These are phyloP conservation scores for Colletotrichum liriopes DNA, from an alignment of 2,329 filamentous ascomycete genomes.

Conservation along the genomic window DNA sequence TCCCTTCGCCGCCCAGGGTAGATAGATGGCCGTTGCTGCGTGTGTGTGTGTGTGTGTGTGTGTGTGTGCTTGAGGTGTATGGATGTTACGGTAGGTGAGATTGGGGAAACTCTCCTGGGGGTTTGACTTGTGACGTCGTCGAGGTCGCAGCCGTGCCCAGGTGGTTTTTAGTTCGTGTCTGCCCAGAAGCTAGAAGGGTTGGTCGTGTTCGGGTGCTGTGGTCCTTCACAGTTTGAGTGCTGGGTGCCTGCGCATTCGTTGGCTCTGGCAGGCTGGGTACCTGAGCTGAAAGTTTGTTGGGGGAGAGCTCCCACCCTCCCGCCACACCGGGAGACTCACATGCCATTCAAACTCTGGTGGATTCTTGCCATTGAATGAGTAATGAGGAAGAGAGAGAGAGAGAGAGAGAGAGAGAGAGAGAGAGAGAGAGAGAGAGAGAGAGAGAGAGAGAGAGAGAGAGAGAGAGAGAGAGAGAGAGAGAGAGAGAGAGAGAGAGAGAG, in stretches of 20 bases:
- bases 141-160: conserved; percentile 16
- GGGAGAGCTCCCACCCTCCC: background rate
- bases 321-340: conserved; percentile 8
- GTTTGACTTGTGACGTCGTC: conserved; percentile 33
- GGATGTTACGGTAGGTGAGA: conserved; percentile 1
- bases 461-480: background rate
- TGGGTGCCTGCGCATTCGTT: background rate
- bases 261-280: background rate
- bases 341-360: background rate
- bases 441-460: background rate
- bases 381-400: background rate
- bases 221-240: background rate
- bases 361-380: background rate
- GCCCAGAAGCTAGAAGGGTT: background rate
- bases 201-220: background rate
- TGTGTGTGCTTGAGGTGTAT: conserved; percentile 9
- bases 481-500: background rate
- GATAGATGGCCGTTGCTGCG: conserved; percentile 6
- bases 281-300: conserved; percentile 27
- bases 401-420: background rate
- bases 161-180: conserved; percentile 26
- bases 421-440: background rate
- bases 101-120: conserved; percentile 13
- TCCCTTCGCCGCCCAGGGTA: conserved; percentile 32
- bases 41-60: conserved; percentile 29